Conservation (phyloP, 345 rosid species). For the Hibiscus mutabilis region DNA sequence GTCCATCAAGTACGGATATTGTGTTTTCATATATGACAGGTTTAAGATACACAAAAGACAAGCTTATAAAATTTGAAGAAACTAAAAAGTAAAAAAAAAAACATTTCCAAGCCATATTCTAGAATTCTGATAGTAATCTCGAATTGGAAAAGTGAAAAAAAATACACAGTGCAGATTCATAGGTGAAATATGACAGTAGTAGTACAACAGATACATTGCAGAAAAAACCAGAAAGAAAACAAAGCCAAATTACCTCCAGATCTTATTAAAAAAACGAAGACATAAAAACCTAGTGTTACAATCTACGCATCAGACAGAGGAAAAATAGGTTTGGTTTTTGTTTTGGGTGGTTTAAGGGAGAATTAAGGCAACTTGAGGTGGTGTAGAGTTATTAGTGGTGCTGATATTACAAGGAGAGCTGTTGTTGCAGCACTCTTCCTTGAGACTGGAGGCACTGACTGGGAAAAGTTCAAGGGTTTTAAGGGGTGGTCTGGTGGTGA, state of each 20-base stretch:
- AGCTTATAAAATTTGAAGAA: background rate
- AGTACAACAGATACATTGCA: conserved; percentile 29
- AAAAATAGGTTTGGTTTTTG: background rate
- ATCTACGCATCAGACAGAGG: background rate
- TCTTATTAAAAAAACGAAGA: background rate
- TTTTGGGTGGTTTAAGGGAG: background rate
- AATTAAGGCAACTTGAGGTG: background rate
- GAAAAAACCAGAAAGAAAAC: conserved; percentile 19
- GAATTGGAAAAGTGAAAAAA: background rate
- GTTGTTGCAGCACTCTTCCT: conserved; percentile 34
- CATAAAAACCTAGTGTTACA: background rate
- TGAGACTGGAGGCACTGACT: conserved; percentile 58
- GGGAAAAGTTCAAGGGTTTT: conserved; percentile 93
- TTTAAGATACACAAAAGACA: conserved; percentile 16
- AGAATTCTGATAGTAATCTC: conserved; percentile 6
- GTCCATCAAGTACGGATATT: conserved; percentile 3
- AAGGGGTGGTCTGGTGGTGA: conserved; percentile 38
- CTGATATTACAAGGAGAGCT: background rate
- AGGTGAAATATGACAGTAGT: conserved; percentile 10
- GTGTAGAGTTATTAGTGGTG: background rate
- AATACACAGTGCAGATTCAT: conserved; percentile 13
- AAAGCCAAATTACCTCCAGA: conserved; percentile 20
- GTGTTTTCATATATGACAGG: conserved; percentile 11
- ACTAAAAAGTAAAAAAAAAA: background rate
- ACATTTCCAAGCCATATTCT: conserved; percentile 3